Percentiles rank a stretch among this genome's conserved stretches.
Evolutionary conservation across 2,329 filamentous ascomycete species (phyloP).

Genomic region (Diaporthe longicolla): DNA sequence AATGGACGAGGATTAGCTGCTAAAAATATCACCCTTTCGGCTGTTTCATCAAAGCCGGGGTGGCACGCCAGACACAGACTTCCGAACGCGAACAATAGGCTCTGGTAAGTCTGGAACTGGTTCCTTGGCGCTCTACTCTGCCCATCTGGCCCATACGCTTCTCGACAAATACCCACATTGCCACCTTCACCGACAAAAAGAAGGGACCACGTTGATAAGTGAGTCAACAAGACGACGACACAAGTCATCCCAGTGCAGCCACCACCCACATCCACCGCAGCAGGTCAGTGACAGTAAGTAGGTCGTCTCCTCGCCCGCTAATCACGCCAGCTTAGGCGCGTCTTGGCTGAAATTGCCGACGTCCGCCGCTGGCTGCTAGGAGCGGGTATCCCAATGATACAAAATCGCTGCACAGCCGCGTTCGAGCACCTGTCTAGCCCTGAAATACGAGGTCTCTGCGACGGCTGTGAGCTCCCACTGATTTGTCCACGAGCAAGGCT

Average conservation of each 20-base stretch:
- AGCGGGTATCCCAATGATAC: slow-evolving; percentile 17
- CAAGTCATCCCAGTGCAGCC: neutral
- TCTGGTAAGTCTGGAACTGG: slow-evolving; percentile 28
- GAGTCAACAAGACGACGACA: neutral
- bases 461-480: neutral
- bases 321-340: slow-evolving; percentile 11
- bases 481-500: neutral
- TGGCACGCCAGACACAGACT: slow-evolving; percentile 27
- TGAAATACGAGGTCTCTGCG: slow-evolving; percentile 26
- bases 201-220: neutral
- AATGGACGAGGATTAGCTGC: slow-evolving; percentile 21
- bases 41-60: slow-evolving; percentile 38
- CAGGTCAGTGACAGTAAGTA: neutral
- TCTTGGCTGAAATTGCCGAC: slow-evolving; percentile 18
- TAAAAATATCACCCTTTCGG: slow-evolving; percentile 36
- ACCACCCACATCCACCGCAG: neutral
- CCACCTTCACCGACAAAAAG: neutral
- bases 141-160: neutral
- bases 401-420: slow-evolving; percentile 37
- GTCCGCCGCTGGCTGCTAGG: slow-evolving; percentile 5
- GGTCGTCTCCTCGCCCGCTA: neutral
- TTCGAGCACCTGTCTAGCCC: slow-evolving; percentile 27
- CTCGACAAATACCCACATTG: slow-evolving; percentile 5
- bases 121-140: slow-evolving; percentile 25
- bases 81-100: slow-evolving; percentile 26